Percentiles rank a stretch among this genome's conserved stretches.
phyloP scores from a whole-genome alignment of 1,139 yeast species.

The Pneumocystis canis region DNA sequence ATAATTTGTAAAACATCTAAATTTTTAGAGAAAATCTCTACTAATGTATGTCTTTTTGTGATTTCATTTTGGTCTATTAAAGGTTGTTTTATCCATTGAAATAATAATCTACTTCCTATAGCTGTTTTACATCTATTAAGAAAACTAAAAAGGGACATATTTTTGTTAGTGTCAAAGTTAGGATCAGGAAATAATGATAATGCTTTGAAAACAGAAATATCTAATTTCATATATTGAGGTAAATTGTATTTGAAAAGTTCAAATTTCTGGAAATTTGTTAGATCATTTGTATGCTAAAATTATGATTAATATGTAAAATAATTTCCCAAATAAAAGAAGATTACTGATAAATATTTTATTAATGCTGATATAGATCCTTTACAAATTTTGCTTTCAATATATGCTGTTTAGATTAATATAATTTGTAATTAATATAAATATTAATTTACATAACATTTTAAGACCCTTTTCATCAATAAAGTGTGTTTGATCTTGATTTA shows the following conservation, averaged over 20 bases:
- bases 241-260: constrained; percentile 51
- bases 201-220: constrained; percentile 78
- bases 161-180: constrained; percentile 31
- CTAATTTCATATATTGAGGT: constrained; percentile 70
- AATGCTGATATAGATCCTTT: constrained; percentile 47
- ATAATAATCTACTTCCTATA: constrained; percentile 70
- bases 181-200: constrained; percentile 65
- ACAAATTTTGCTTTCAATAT: constrained; percentile 34
- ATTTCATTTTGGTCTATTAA: constrained; percentile 50
- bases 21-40: constrained; percentile 57
- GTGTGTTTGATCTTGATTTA: constrained; percentile 46
- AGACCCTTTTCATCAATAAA: constrained; percentile 47
- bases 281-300: constrained; percentile 38
- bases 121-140: constrained; percentile 75
- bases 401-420: constrained; percentile 21
- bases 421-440: neutral
- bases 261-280: constrained; percentile 38
- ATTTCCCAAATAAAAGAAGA: neutral
- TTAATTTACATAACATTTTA: constrained; percentile 29
- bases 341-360: constrained; percentile 37
- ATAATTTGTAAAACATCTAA: constrained; percentile 48
- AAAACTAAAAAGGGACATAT: constrained; percentile 62
- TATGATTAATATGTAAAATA: constrained; percentile 16
- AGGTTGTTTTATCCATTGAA: constrained; percentile 95
- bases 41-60: constrained; percentile 53